Conservation (phyloP, 2,329 filamentous ascomycete genomes). For the Microthyrium microscopicum region DNA sequence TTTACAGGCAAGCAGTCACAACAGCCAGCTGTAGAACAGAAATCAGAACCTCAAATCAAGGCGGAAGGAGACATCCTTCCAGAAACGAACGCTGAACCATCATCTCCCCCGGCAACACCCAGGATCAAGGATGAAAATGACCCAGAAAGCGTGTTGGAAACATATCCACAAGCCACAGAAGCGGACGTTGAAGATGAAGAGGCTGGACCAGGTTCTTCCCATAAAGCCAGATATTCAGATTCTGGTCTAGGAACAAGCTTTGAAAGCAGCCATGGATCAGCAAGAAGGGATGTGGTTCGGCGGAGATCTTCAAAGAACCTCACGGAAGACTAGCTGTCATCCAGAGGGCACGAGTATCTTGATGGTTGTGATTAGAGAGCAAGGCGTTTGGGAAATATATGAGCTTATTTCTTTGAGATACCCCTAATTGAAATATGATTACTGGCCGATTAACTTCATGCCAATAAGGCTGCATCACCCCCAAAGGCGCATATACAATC, state of each 20-base stretch:
- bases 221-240: constrained; percentile 15
- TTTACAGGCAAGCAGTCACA: constrained; percentile 11
- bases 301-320: too few relatives aligned
- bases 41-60: constrained; percentile 12
- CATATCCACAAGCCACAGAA: constrained; percentile 8
- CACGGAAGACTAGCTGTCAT: too few relatives aligned
- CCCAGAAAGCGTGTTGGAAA: constrained; percentile 6
- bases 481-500: too few relatives aligned
- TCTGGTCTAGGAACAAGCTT: constrained; percentile 33
- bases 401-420: too few relatives aligned
- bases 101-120: constrained; percentile 26
- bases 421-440: too few relatives aligned
- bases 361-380: too few relatives aligned
- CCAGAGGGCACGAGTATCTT: too few relatives aligned
- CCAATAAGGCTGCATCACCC: too few relatives aligned
- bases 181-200: constrained; percentile 13
- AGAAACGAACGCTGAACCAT: constrained; percentile 27
- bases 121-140: constrained; percentile 17
- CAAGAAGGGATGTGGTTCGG: too few relatives aligned
- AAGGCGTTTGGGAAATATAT: too few relatives aligned
- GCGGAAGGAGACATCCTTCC: constrained; percentile 17
- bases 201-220: constrained; percentile 14
- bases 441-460: too few relatives aligned
- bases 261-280: constrained; percentile 24
- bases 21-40: constrained; percentile 3